These are phyloP conservation scores for Mucor piriformis DNA, from an alignment of 371 early-diverging fungal species.

Conservation along the genomic window DNA sequence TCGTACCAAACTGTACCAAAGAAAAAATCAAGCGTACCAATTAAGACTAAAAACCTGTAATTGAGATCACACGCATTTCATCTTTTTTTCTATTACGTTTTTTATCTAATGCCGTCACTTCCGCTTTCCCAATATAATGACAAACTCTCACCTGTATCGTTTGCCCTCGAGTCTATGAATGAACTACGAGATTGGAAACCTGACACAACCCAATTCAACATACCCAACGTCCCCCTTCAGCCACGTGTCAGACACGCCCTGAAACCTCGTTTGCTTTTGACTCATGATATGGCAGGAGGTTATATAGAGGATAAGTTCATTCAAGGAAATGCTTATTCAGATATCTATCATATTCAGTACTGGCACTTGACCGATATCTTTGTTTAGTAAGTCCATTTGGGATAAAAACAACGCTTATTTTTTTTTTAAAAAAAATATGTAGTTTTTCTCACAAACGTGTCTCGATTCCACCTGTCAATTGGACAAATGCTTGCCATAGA, in stretches of 20 bases:
- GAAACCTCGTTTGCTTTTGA: slow-evolving; percentile 14
- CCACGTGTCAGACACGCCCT: neutral
- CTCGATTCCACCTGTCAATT: slow-evolving; percentile 63
- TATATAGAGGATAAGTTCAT: slow-evolving; percentile 56
- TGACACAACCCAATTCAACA: slow-evolving; percentile 1
- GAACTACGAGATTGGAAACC: slow-evolving; percentile 17
- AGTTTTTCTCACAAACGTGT: slow-evolving; percentile 64
- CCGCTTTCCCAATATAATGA: slow-evolving; percentile 9
- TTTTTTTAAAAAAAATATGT: neutral
- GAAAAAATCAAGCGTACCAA: no score
- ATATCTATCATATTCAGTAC: slow-evolving; percentile 51
- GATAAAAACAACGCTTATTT: neutral
- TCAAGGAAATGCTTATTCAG: slow-evolving; percentile 54
- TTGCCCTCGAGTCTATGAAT: slow-evolving; percentile 10
- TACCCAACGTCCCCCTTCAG: slow-evolving; percentile 15
- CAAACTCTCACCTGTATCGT: neutral
- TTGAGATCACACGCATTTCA: neutral
- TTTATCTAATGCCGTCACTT: slow-evolving; percentile 18
- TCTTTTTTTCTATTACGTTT: neutral
- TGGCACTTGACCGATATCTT: slow-evolving; percentile 67
- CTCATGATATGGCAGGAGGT: slow-evolving; percentile 70
- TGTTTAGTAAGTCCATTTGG: slow-evolving; percentile 45
- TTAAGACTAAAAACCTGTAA: no score
- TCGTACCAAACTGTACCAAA: no score
- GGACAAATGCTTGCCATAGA: slow-evolving; percentile 66